These are phyloP conservation scores for Scheffersomyces ergatensis DNA, from an alignment of 805 yeast species.

Conservation along the genomic window DNA sequence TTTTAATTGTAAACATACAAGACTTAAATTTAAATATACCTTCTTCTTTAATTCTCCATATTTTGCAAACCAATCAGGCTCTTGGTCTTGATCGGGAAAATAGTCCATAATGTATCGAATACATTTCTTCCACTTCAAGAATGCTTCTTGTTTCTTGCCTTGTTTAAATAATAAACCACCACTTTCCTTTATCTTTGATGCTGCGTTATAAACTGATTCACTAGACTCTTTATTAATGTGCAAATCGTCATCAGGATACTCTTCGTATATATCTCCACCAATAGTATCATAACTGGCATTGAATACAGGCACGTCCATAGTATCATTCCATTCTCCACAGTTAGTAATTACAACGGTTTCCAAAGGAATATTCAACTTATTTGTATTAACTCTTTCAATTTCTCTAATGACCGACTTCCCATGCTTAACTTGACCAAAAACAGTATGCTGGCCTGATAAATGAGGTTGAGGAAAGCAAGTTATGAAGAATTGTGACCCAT, in stretches of 20 bases:
- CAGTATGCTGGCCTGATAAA: slow-evolving; percentile 70
- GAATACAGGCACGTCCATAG: slow-evolving; percentile 53
- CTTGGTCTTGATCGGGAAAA: slow-evolving; percentile 66
- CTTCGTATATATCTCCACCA: slow-evolving; percentile 75
- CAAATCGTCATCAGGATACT: slow-evolving; percentile 71
- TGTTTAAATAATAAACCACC: slow-evolving; percentile 60
- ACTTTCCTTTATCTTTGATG: slow-evolving; percentile 59
- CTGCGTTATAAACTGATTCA: slow-evolving; percentile 48
- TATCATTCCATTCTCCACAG: slow-evolving; percentile 63
- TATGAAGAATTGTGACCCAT: slow-evolving; percentile 70
- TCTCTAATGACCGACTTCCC: slow-evolving; percentile 72
- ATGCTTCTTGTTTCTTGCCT: slow-evolving; percentile 50
- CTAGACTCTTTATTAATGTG: slow-evolving; percentile 58
- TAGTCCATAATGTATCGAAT: slow-evolving; percentile 69
- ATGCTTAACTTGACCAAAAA: slow-evolving; percentile 67
- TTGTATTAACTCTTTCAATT: slow-evolving; percentile 48
- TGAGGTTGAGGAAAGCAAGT: slow-evolving; percentile 71
- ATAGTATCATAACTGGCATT: slow-evolving; percentile 60
- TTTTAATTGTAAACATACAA: slow-evolving; percentile 49
- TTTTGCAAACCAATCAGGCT: slow-evolving; percentile 48
- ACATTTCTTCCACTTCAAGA: slow-evolving; percentile 63
- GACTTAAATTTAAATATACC: slow-evolving; percentile 57
- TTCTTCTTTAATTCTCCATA: slow-evolving; percentile 53
- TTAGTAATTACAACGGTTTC: slow-evolving; percentile 45
- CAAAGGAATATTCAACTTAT: slow-evolving; percentile 44